A percentile compares a stretch with the other conserved stretches of the same genome.
These are phyloP conservation scores for Dictyostelium firmibasis DNA, from an alignment of 78 protist species.

Conservation along the genomic window DNA sequence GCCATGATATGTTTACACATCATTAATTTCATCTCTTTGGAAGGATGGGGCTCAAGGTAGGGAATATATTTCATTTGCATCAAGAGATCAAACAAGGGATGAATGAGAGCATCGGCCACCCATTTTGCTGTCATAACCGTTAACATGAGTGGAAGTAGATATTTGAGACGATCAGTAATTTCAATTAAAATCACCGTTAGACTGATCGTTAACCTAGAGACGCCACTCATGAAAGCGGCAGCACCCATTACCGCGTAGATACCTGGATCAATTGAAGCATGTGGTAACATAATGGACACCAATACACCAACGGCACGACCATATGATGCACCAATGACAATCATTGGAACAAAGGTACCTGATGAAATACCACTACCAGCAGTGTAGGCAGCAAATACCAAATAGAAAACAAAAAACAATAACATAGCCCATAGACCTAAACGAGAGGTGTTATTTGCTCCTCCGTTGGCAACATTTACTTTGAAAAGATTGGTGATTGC, in stretches of 20 bases:
- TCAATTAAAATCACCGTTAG: conserved; percentile 78
- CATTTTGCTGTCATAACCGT: conserved; percentile 81
- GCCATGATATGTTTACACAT: conserved; percentile 68
- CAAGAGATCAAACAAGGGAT: conserved; percentile 86
- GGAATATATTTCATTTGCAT: conserved; percentile 90
- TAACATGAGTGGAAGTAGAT: conserved; percentile 62
- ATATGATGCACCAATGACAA: conserved; percentile 90
- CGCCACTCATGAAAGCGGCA: conserved; percentile 93
- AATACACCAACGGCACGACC: conserved; percentile 87
- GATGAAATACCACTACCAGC: conserved; percentile 60
- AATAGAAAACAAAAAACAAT: conserved; percentile 29
- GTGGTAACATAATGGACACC: not conserved
- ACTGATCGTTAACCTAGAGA: conserved; percentile 45
- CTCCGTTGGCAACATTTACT: not conserved
- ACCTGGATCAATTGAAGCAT: conserved; percentile 39
- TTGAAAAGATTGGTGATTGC: conserved; percentile 16
- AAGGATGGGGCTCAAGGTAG: conserved; percentile 67
- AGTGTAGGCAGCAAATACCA: conserved; percentile 67
- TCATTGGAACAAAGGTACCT: conserved; percentile 89
- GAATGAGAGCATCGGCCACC: conserved; percentile 65
- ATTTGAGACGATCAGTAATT: conserved; percentile 56
- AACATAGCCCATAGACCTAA: conserved; percentile 15
- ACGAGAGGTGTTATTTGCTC: not conserved
- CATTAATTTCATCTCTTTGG: conserved; percentile 49
- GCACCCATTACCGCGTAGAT: conserved; percentile 93